Evolutionary conservation across 106 monocot genomes (phyloP).

Genomic region (Allium fistulosum): DNA sequence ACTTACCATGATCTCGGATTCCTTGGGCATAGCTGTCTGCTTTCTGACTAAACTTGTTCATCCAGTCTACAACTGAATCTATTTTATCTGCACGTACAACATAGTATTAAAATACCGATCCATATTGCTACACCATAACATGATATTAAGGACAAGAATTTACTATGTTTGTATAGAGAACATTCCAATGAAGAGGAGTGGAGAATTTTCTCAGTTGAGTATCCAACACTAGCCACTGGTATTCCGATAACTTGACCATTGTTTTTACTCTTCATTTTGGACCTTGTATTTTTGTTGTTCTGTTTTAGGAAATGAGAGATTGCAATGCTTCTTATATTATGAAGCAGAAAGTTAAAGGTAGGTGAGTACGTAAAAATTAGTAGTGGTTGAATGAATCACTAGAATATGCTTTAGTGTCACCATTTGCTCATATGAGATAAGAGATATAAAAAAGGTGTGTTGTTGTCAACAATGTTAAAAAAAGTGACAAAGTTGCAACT

Average conservation of each 20-base stretch:
- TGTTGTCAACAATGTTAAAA: background rate
- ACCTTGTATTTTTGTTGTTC: background rate
- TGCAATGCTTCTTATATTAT: background rate
- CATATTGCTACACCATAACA: background rate
- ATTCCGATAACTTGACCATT: slow-evolving; percentile 4
- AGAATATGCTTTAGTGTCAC: background rate
- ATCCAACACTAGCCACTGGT: slow-evolving; percentile 28
- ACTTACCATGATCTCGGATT: slow-evolving; percentile 7
- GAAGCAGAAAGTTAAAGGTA: background rate
- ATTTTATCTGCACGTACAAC: slow-evolving; percentile 12
- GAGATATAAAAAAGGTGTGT: background rate
- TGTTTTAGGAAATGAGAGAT: background rate
- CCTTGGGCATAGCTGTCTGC: slow-evolving; percentile 13
- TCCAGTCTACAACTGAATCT: slow-evolving; percentile 7
- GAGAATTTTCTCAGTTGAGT: background rate
- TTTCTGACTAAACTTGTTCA: slow-evolving; percentile 14
- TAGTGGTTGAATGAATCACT: slow-evolving; percentile 5
- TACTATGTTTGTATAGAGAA: slow-evolving; percentile 13
- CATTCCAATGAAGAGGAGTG: background rate
- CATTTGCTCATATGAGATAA: background rate
- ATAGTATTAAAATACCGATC: background rate
- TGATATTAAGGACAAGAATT: background rate
- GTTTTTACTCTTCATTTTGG: slow-evolving; percentile 2
- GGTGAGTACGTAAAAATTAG: background rate
- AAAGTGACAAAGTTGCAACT: background rate